phyloP scores from a whole-genome alignment of 2,329 filamentous ascomycete species.

The Fusarium lateritium region DNA sequence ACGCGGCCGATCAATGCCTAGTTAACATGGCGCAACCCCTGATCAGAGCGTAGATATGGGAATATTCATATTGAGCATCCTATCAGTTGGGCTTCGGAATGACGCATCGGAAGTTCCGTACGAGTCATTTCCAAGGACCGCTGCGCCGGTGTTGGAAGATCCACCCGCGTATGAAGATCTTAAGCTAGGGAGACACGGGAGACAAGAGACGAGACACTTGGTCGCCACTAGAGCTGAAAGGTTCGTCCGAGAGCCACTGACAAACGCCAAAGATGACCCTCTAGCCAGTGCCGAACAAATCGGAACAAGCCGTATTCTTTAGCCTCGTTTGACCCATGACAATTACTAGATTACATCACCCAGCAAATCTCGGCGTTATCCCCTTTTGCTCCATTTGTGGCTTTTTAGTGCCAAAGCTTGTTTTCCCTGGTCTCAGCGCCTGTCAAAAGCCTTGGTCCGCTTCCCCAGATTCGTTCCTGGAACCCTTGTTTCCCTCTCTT shows the following conservation, averaged over 20 bases:
- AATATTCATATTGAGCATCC: too few species aligned
- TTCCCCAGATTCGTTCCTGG: constrained; percentile 23
- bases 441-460: constrained; percentile 16
- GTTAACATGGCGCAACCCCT: background rate
- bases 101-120: background rate
- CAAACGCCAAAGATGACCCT: background rate
- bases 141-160: background rate
- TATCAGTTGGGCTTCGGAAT: background rate
- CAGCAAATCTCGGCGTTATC: constrained; percentile 4
- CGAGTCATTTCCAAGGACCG: too few species aligned
- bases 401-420: constrained; percentile 25
- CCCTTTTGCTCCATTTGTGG: constrained; percentile 5
- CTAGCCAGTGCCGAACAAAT: background rate
- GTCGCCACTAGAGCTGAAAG: constrained; percentile 2
- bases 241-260: background rate
- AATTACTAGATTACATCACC: constrained; percentile 17
- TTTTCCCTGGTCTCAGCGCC: constrained; percentile 3
- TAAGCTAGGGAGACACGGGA: background rate
- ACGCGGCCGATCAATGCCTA: background rate
- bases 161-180: background rate
- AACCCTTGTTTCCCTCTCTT: constrained; percentile 8
- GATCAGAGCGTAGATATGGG: too few species aligned
- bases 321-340: background rate
- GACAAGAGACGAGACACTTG: background rate
- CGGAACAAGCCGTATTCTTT: background rate